Evolutionary conservation across 1,284 basidiomycete species (phyloP).

Genomic region (Trametes hirsuta): DNA sequence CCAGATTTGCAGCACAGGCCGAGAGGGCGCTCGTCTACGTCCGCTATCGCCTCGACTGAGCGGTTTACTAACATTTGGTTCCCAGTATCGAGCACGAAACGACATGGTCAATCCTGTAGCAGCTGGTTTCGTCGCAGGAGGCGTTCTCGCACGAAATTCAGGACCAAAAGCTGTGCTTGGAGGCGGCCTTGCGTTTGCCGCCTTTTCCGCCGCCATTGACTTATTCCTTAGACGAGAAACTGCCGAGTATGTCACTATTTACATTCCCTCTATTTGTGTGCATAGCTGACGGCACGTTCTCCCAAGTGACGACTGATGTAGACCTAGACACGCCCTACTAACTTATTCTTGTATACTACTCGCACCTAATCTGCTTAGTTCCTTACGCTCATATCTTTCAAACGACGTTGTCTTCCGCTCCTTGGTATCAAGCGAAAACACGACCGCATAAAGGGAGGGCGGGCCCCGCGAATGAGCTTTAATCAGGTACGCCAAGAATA

Average conservation of each 20-base stretch:
- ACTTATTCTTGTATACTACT: constrained; percentile 1
- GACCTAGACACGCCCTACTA: background rate
- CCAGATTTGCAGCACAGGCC: no score
- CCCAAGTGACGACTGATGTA: constrained; percentile 20
- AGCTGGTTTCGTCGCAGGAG: constrained; percentile 77
- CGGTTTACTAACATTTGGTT: background rate
- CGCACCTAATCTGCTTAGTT: background rate
- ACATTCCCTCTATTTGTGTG: background rate
- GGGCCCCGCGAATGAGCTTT: no score
- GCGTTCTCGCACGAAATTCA: constrained; percentile 82
- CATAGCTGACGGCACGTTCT: background rate
- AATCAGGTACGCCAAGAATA: no score
- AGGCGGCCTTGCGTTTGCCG: constrained; percentile 88
- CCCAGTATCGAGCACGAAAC: constrained; percentile 92
- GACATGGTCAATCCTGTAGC: constrained; percentile 86
- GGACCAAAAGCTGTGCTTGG: constrained; percentile 82
- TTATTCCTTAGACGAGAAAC: constrained; percentile 83
- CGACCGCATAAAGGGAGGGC: no score
- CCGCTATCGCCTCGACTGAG: background rate
- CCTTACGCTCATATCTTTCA: no score
- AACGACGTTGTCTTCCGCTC: no score
- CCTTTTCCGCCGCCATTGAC: constrained; percentile 90
- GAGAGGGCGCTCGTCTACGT: no score
- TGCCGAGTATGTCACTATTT: constrained; percentile 66
- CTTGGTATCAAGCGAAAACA: no score